These are phyloP conservation scores for Monoraphidium neglectum DNA, from an alignment of 139 green algal genomes.

Conservation along the genomic window DNA sequence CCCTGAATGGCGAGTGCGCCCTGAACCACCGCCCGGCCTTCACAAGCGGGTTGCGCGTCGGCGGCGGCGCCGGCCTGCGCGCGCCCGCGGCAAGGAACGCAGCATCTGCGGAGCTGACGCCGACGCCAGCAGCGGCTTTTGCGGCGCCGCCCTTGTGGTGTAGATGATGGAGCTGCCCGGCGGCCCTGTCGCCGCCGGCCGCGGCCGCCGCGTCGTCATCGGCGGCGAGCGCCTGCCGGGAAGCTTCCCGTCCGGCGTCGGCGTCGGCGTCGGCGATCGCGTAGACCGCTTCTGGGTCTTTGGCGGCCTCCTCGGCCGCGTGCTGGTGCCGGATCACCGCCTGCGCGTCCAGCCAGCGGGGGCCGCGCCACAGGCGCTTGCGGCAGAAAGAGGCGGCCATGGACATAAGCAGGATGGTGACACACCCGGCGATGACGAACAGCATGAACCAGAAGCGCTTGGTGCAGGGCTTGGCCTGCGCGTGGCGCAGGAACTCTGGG, in stretches of 20 bases:
- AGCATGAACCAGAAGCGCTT: slow-evolving; percentile 32
- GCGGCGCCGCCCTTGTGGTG: no score
- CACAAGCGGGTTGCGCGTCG: neutral
- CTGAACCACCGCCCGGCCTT: neutral
- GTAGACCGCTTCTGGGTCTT: no score
- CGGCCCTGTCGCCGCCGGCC: no score
- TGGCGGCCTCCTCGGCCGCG: neutral
- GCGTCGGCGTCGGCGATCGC: no score
- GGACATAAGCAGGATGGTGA: slow-evolving; percentile 18
- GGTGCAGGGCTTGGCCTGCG: slow-evolving; percentile 21
- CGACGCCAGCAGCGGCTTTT: no score
- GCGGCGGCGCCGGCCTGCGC: neutral
- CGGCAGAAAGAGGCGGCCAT: neutral
- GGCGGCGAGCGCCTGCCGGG: no score
- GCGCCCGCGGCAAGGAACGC: neutral
- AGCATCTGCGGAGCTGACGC: no score
- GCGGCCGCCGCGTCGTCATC: no score
- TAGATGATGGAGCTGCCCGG: no score
- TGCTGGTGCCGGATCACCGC: neutral
- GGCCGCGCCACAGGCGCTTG: slow-evolving; percentile 14
- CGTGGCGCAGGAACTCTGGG: slow-evolving; percentile 14
- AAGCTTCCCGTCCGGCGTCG: no score
- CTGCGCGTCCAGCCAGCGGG: slow-evolving; percentile 12
- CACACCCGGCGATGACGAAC: neutral
- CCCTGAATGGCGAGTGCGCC: neutral